These are phyloP conservation scores for Thinopyrum obtusiflorum DNA, from an alignment of 202 grass and related monocot genomes.

Conservation along the genomic window DNA sequence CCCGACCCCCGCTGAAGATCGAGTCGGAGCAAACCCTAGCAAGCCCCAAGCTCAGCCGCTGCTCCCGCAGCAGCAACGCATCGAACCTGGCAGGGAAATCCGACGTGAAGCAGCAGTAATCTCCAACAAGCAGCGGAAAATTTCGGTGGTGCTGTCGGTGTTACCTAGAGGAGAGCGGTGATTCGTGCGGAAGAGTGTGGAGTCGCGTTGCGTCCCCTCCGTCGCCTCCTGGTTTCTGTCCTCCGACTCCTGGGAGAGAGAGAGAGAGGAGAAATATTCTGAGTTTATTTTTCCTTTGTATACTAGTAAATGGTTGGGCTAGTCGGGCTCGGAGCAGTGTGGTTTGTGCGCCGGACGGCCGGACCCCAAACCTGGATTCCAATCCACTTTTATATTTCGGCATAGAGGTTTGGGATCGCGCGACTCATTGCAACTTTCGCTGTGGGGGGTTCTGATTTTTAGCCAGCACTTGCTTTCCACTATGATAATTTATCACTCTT, in stretches of 20 bases:
- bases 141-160: not conserved
- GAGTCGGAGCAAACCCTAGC: slow-evolving; percentile 42
- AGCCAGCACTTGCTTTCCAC: too few species aligned
- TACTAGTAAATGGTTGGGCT: not conserved
- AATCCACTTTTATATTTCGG: slow-evolving; percentile 32
- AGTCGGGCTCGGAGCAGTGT: not conserved
- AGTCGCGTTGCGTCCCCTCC: not conserved
- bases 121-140: not conserved
- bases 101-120: not conserved
- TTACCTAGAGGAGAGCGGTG: slow-evolving; percentile 19
- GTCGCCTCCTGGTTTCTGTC: not conserved
- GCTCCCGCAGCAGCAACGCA: not conserved
- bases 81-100: not conserved
- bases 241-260: not conserved
- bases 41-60: not conserved
- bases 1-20: not conserved
- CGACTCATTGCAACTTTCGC: too few species aligned
- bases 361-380: slow-evolving; percentile 23
- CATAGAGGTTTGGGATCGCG: too few species aligned
- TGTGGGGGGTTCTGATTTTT: too few species aligned
- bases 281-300: not conserved
- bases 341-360: not conserved
- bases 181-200: not conserved
- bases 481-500: too few species aligned
- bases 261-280: slow-evolving; percentile 9